Conservation (phyloP, 1,284 basidiomycete genomes). For the Boletus smithii region DNA sequence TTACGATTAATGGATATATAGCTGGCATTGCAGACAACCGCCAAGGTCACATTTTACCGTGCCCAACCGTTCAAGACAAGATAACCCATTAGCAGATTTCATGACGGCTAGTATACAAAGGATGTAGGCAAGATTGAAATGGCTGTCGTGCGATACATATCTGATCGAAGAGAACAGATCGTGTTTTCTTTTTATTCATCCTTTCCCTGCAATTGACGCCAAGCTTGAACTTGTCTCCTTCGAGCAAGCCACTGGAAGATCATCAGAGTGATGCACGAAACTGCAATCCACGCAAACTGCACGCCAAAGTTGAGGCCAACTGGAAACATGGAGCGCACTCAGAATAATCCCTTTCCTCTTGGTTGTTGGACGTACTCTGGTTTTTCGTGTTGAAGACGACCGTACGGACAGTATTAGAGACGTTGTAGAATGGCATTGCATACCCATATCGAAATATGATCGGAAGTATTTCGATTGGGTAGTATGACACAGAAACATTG, state of each 20-base stretch:
- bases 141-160: too few species aligned
- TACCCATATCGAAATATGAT: slow-evolving; percentile 63
- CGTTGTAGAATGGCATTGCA: slow-evolving; percentile 72
- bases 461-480: slow-evolving; percentile 69
- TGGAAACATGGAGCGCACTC: slow-evolving; percentile 22
- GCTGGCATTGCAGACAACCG: background rate
- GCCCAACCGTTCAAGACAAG: too few species aligned
- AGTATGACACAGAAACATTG: slow-evolving; percentile 65
- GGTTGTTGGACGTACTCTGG: slow-evolving; percentile 38
- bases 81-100: background rate
- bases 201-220: slow-evolving; percentile 20
- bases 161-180: too few species aligned
- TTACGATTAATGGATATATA: slow-evolving; percentile 15
- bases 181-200: background rate
- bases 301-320: slow-evolving; percentile 61
- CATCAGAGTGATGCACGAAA: slow-evolving; percentile 52
- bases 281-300: slow-evolving; percentile 50
- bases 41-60: background rate
- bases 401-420: slow-evolving; percentile 55
- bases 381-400: slow-evolving; percentile 71
- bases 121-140: background rate
- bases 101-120: background rate
- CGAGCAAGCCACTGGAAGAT: slow-evolving; percentile 44
- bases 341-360: background rate
- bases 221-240: slow-evolving; percentile 28